phyloP scores from a whole-genome alignment of 2,329 filamentous ascomycete species.

The Fusarium sp. region DNA sequence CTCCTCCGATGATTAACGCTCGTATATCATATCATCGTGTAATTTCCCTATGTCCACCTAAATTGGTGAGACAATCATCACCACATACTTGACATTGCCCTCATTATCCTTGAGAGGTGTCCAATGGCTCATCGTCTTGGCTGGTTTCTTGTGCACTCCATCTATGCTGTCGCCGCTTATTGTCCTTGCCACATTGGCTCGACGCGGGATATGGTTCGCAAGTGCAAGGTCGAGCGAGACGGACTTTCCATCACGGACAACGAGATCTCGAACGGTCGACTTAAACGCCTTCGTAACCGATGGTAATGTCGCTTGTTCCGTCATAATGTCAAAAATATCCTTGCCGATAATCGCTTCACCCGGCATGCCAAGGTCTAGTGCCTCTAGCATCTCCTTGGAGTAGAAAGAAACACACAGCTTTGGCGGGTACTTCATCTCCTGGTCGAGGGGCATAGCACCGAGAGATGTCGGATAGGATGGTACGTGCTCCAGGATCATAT shows the following conservation, averaged over 20 bases:
- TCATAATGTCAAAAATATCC: conserved; percentile 68
- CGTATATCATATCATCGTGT: conserved; percentile 1
- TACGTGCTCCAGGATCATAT: conserved; percentile 51
- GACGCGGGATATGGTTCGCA: conserved; percentile 46
- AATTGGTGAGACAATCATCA: conserved; percentile 41
- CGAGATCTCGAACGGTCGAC: conserved; percentile 56
- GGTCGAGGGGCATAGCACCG: conserved; percentile 45
- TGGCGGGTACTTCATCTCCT: conserved; percentile 46
- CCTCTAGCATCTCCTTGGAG: conserved; percentile 61
- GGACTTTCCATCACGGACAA: conserved; percentile 54
- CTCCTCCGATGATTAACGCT: conserved; percentile 3
- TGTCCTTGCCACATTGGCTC: conserved; percentile 41
- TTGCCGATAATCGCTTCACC: conserved; percentile 56
- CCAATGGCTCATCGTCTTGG: conserved; percentile 50
- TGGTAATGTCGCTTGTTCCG: conserved; percentile 59
- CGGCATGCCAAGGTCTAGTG: conserved; percentile 58
- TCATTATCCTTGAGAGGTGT: conserved; percentile 46
- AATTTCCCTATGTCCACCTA: neutral
- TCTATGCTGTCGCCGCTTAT: conserved; percentile 35
- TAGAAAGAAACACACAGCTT: conserved; percentile 60
- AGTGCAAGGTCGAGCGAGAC: conserved; percentile 50
- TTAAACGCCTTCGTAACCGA: conserved; percentile 61
- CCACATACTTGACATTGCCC: conserved; percentile 45
- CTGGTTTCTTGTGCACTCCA: conserved; percentile 31
- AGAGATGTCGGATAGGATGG: conserved; percentile 43